phyloP scores from a whole-genome alignment of 176 grass and related monocot species.

The Phyllostachys edulis region DNA sequence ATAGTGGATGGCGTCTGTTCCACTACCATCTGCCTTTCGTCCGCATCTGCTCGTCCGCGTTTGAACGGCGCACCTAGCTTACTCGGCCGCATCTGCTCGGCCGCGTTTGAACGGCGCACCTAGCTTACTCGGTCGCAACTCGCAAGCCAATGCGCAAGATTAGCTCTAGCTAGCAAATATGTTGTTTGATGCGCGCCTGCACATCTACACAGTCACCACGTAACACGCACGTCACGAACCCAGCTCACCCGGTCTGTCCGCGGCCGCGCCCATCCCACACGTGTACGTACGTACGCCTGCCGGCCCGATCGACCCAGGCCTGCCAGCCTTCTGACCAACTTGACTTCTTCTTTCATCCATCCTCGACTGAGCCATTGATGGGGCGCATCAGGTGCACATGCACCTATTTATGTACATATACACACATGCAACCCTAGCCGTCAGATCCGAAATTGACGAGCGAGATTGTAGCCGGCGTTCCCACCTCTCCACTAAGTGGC shows the following conservation, averaged over 20 bases:
- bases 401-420: too few relatives aligned
- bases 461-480: too few relatives aligned
- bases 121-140: neutral
- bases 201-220: neutral
- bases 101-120: neutral
- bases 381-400: too few relatives aligned
- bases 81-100: conserved; percentile 9
- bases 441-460: too few relatives aligned
- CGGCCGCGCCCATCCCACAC: neutral
- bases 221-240: neutral
- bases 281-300: neutral
- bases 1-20: neutral
- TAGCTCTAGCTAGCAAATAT: neutral
- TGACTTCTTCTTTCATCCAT: neutral
- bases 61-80: neutral
- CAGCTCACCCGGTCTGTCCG: neutral
- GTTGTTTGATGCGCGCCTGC: neutral
- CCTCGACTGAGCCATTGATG: neutral
- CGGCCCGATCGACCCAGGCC: neutral
- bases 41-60: conserved; percentile 21
- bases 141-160: neutral
- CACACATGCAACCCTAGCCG: too few relatives aligned
- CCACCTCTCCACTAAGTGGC: too few relatives aligned
- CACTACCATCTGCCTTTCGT: conserved; percentile 5
- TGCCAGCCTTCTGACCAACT: neutral